phyloP scores from a whole-genome alignment of 768 basidiomycete species.

The Lyophyllum decastes region DNA sequence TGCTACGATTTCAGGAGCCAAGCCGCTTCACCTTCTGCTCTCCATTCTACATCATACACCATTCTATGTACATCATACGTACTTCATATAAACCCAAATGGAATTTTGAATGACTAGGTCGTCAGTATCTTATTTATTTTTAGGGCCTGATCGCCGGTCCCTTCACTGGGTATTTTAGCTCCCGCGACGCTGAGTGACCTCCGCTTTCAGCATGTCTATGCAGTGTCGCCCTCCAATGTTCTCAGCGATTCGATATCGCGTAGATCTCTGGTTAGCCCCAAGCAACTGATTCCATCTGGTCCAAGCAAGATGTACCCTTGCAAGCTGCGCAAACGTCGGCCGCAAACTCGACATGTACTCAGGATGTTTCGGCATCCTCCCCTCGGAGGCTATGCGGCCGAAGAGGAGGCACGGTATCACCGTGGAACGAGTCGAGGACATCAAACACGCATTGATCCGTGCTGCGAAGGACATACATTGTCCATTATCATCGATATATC shows the following conservation, averaged over 20 bases:
- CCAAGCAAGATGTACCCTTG: background rate
- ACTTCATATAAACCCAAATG: background rate
- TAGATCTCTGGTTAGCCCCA: background rate
- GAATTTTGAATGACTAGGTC: background rate
- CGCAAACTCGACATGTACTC: background rate
- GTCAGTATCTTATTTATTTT: background rate
- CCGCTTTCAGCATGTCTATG: too few relatives aligned
- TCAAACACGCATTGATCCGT: slow-evolving; percentile 1
- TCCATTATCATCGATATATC: background rate
- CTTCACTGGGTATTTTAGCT: background rate
- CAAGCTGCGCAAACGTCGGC: background rate
- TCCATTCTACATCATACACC: slow-evolving; percentile 5
- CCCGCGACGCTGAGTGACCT: background rate
- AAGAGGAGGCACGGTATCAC: background rate
- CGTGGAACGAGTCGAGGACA: background rate
- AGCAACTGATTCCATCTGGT: background rate
- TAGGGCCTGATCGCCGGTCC: background rate
- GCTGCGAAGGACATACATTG: too few relatives aligned
- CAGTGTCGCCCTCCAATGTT: background rate
- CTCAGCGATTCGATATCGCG: too few relatives aligned
- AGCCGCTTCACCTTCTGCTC: background rate
- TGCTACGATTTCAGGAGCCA: background rate
- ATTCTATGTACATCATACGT: too few relatives aligned
- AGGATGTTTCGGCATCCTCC: slow-evolving; percentile 1
- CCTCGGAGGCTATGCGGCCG: background rate